These are phyloP conservation scores for Cucurbita pepo DNA, from an alignment of 306 rosid genomes.

Conservation along the genomic window DNA sequence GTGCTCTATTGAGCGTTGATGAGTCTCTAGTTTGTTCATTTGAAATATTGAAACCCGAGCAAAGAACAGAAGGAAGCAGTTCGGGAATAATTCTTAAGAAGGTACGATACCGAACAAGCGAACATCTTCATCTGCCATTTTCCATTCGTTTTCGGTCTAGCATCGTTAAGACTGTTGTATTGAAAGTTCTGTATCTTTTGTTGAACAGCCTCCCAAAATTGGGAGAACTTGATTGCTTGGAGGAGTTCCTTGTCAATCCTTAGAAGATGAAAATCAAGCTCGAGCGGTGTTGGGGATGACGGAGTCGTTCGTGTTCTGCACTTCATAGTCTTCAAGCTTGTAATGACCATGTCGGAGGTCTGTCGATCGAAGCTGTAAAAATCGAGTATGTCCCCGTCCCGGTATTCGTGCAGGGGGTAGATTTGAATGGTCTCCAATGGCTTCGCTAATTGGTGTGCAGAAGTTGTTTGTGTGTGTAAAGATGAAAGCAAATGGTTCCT, in stretches of 20 bases:
- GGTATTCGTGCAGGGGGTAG: not conserved
- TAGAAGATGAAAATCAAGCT: not conserved
- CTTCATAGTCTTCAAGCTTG: not conserved
- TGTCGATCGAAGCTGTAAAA: not conserved
- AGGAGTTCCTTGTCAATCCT: not conserved
- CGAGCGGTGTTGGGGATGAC: not conserved
- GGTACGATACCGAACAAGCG: constrained; percentile 16
- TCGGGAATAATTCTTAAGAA: constrained; percentile 26
- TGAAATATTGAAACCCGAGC: constrained; percentile 47
- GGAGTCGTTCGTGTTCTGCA: not conserved
- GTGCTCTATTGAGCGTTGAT: constrained; percentile 56
- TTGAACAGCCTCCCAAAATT: constrained; percentile 6
- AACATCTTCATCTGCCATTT: not conserved
- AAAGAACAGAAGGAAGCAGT: constrained; percentile 24
- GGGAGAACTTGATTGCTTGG: not conserved
- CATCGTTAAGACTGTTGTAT: not conserved
- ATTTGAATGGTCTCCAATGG: not conserved
- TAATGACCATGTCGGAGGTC: not conserved
- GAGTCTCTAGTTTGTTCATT: constrained; percentile 55
- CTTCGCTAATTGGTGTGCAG: not conserved
- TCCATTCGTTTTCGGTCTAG: not conserved
- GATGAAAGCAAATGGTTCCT: not conserved
- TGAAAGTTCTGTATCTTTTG: not conserved
- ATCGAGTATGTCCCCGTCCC: not conserved
- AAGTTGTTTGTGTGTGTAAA: not conserved